Evolutionary conservation across 305 asterid genomes (phyloP).

Genomic region (Fraxinus latifolia): DNA sequence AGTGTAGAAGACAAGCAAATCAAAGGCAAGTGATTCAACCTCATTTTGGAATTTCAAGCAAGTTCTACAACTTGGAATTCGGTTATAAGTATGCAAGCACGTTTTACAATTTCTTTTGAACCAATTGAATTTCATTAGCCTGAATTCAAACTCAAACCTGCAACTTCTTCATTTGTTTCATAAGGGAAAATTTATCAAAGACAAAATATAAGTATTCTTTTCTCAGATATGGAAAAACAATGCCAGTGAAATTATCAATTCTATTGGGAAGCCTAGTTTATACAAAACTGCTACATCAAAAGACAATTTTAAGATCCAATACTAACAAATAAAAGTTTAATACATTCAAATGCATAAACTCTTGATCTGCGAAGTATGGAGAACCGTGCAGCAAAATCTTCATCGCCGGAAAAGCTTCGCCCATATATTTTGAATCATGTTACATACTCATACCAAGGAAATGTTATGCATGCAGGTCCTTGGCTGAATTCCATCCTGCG

Average conservation of each 20-base stretch:
- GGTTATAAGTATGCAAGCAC: too few relatives aligned
- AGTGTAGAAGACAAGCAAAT: too few relatives aligned
- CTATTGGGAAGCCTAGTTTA: background rate
- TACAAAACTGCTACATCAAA: background rate
- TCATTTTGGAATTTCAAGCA: too few relatives aligned
- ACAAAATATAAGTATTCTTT: background rate
- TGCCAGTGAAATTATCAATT: background rate
- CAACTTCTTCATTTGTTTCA: background rate
- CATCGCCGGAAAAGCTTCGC: background rate
- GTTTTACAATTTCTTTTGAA: background rate
- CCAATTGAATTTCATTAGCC: background rate
- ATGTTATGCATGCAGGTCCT: background rate
- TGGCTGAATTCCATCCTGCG: background rate
- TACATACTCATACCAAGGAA: background rate
- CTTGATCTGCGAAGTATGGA: background rate
- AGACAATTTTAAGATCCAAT: background rate
- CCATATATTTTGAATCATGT: background rate
- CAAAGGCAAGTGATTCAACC: too few relatives aligned
- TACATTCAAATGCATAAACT: background rate
- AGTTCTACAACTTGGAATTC: too few relatives aligned
- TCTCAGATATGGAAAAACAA: background rate
- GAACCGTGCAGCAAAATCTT: background rate
- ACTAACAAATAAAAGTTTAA: background rate
- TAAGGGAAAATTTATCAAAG: background rate
- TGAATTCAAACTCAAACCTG: background rate